These are phyloP conservation scores for Solanum appendiculatum DNA, from an alignment of 257 asterid genomes.

Conservation along the genomic window DNA sequence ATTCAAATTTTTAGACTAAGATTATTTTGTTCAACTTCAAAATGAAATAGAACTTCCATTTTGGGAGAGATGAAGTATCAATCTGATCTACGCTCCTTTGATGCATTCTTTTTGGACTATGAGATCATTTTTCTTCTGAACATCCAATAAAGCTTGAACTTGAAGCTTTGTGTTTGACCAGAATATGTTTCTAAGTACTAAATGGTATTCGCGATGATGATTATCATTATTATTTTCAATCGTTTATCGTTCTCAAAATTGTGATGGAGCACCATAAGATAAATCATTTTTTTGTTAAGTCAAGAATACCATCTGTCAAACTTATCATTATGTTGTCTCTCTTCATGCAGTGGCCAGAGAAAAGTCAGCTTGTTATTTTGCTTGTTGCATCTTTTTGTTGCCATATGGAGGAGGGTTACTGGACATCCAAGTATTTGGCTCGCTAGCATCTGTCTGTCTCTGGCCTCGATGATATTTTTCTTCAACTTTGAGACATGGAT, in stretches of 20 bases:
- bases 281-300: not conserved
- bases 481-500: constrained; percentile 85
- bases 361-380: constrained; percentile 60
- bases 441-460: constrained; percentile 51
- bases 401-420: constrained; percentile 41
- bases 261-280: not conserved
- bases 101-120: not conserved
- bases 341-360: constrained; percentile 66
- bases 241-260: not conserved
- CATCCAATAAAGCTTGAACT: not conserved
- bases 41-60: not conserved
- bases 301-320: not conserved
- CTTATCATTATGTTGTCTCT: constrained; percentile 2
- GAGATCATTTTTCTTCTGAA: not conserved
- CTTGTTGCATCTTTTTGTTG: constrained; percentile 52
- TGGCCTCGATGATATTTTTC: constrained; percentile 68
- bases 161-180: not conserved
- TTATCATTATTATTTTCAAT: not conserved
- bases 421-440: constrained; percentile 50
- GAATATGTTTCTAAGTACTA: not conserved
- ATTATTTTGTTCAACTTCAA: not conserved
- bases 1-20: not conserved
- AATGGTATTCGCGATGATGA: not conserved
- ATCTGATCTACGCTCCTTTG: not conserved
- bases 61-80: not conserved